phyloP scores from a whole-genome alignment of 2,329 filamentous ascomycete species.

The Nakataea oryzae region DNA sequence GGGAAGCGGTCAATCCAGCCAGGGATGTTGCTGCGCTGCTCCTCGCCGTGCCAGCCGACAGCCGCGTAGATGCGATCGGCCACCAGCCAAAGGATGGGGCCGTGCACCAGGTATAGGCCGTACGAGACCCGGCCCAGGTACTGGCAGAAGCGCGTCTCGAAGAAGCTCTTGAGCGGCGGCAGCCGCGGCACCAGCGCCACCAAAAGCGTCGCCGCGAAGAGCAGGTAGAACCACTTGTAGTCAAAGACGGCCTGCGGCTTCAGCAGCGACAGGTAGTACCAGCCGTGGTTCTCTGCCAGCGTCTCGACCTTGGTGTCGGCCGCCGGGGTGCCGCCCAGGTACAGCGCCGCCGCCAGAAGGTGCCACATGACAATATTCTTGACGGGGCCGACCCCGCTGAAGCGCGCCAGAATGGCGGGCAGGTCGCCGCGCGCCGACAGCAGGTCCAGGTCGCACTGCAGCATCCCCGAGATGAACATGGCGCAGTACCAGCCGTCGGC shows the following conservation, averaged over 20 bases:
- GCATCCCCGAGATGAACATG: conserved; percentile 50
- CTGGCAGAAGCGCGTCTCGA: conserved; percentile 47
- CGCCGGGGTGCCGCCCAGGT: conserved; percentile 51
- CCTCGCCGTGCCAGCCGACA: conserved; percentile 36
- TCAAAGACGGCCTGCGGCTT: conserved; percentile 57
- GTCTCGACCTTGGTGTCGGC: conserved; percentile 33
- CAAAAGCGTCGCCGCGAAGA: conserved; percentile 46
- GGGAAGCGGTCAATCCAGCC: conserved; percentile 47
- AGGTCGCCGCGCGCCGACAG: conserved; percentile 34
- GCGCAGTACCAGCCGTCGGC: conserved; percentile 53
- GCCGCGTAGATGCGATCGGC: conserved; percentile 55
- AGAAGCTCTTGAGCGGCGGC: conserved; percentile 44
- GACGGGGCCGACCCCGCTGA: conserved; percentile 26
- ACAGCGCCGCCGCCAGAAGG: conserved; percentile 40
- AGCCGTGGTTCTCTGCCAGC: conserved; percentile 45
- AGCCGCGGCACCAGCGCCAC: conserved; percentile 47
- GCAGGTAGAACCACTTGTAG: conserved; percentile 59
- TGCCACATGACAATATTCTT: conserved; percentile 41
- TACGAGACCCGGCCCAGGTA: conserved; percentile 54
- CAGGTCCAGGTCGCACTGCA: conserved; percentile 50
- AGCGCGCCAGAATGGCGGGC: conserved; percentile 32
- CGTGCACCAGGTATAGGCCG: conserved; percentile 54
- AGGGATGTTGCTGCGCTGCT: conserved; percentile 33
- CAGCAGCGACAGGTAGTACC: conserved; percentile 48
- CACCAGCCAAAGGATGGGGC: conserved; percentile 46